Base-by-base conservation (phyloP, 1,139 yeast genomes). In the Sugiyamaella novakii region DNA sequence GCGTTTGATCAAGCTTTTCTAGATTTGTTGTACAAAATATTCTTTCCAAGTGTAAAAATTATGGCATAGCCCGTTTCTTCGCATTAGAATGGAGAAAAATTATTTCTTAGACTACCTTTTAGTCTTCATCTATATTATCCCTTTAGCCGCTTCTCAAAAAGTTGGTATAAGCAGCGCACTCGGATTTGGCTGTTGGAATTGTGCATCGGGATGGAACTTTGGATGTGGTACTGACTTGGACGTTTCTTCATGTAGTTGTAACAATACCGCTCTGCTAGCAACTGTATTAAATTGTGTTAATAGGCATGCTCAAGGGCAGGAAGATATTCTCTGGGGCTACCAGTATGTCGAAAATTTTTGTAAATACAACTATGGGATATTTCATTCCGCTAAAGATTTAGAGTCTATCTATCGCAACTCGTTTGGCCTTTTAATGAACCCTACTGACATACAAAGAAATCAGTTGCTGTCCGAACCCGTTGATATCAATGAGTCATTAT, bases 121-220 rank as follows among this genome's bases (percentile, higher is more conserved):
- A 4, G n/a, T 41, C 18, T 41, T 29, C 18, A 17, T 31, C 5
- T 18, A 22, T 19, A 21, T 30, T 4, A 12, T 25, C 4, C 28
- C 34, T n/a, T 19, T 39, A 11, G 34, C 19, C 10, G 24, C 8
- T 11, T 36, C 41, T 28, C 59, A 56, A 28, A 53, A 56, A 27
- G 56, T 56, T 22, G 62, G 62, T 1, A 47, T 59, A 19, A 53
- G 56, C 28, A 58, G 61, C 28, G 53, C 50, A 1, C 39, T 59
- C 12, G 63, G 63, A 2, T 46, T 51, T 31, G 59, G 59, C 4
- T 59, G 63, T 45, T 59, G 60, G 60, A 59, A 54, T 42, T 57
- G 61, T 30, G 63, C 62, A n/a, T 38, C 34, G 14, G 46, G 35
- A 27, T 59, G 55, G 56, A 44, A 57, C 30, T 57, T 54, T 31